Evolutionary conservation across 2,329 filamentous ascomycete species (phyloP), one percentile per base, ranked within the genome.

Genomic region (Trichoderma koningii): DNA sequence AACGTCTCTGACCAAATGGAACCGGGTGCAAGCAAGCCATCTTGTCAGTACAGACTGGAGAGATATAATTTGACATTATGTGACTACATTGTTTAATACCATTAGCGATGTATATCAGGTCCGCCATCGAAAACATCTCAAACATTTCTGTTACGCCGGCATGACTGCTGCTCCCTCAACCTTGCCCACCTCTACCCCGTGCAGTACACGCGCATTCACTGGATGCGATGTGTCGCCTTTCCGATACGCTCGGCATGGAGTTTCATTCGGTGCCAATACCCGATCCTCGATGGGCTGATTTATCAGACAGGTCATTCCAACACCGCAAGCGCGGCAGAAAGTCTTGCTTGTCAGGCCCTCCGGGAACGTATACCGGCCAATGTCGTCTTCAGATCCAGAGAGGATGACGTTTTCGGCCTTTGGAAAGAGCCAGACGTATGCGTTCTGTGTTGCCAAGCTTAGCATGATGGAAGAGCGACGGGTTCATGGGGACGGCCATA

Each of bases 311-410:
- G 72, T 74, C 53, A 84, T 34, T n/a, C 73, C 70, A 19, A 83
- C 76, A 64, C 81, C 82, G 68, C 83, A 85, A 12, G 63, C 76
- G 68, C 76, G 78, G 74, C 83, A 85, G 67, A 85, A 85, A 1
- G 70, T 71, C 75, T 83, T 84, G 64, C 63, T 68, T 51, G 74
- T 70, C 3, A 77, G 19, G 1, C 68, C 67, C 19, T 64, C 59
- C n/a, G 66, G 70, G 66, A 81, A 81, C 9, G 59, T 12, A 70
- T 83, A 83, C 2, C 67, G 67, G 3, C 68, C 69, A 7, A 82
- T 73, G 66, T 80, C 76, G 23, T 79, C 77, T 7, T 73, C 68
- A 12, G 64, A 69, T 63, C 70, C 81, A 72, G 79, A 69, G 53
- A 84, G 68, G 12, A 73, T 74, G 10, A 82, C 73, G 55, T 82